Base-by-base conservation (phyloP, 139 green algal genomes). In the Haematococcus sp. region DNA sequence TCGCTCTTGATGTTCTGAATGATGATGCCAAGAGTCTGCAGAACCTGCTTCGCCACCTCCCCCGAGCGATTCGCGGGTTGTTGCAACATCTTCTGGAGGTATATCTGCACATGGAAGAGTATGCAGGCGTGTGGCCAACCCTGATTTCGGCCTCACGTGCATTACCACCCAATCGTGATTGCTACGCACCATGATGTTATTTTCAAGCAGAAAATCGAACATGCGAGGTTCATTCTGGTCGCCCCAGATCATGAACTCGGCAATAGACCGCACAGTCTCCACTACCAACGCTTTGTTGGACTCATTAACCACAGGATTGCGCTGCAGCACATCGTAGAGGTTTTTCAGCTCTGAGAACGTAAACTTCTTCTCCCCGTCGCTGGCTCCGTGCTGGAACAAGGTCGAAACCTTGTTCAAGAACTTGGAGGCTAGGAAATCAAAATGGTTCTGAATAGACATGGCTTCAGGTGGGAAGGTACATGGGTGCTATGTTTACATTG, bases 171-270 rank as follows among this genome's bases (percentile, higher is more conserved):
- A 11, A 49, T 11, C 40, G 7, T 11, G 11, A 49, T 49, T 49
- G 40, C 7, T 19, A 16, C 40, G 40, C 44, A 61, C 77, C 75
- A 99, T 87, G 44, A 98, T 77, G 65, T 97, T 93, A 70, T 97
- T 86, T 63, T 97, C 95, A 63, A 97, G 66, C 75, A 99, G 98
- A 81, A 94, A 99, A 32, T 99, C 95, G 22, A 99, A 95, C 52
- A 99, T 90, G 25, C 73, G 66, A 2, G 92, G 83, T 52, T 99
- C 94, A 68, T 99, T 89, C 80, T 99, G 95, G 76, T 99, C 95
- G 16, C 96, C 95, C 92, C 95, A 99, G 22, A 99, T 97, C 85
- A 98, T 95, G 20, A 98, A 89, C 87, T 99, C 95, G 2, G 95
- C 91, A 28, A 98, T 92, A 13, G 85, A 90, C 0, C 95, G 83